Evolutionary conservation across 163 green algal genomes (phyloP).

Genomic region (Prototheca cutis): DNA sequence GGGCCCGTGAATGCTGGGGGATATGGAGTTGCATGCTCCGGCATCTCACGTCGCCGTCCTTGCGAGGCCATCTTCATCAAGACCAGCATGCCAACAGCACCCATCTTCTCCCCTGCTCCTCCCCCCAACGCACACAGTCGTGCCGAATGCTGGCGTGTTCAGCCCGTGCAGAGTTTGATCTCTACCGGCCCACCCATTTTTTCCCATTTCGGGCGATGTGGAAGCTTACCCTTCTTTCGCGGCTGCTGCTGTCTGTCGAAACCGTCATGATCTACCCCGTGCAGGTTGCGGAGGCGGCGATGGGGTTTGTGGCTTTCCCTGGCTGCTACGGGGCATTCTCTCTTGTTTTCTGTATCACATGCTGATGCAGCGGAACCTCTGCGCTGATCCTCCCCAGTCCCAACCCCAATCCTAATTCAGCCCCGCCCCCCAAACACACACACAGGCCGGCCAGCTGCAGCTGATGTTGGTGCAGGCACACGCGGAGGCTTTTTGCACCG

Average conservation of each 20-base stretch:
- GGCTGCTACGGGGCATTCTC: neutral
- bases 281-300: neutral
- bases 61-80: too few relatives aligned
- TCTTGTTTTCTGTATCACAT: neutral
- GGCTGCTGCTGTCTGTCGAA: neutral
- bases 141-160: too few relatives aligned
- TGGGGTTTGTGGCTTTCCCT: neutral
- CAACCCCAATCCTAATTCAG: neutral
- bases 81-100: neutral
- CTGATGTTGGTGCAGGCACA: neutral
- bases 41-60: too few relatives aligned
- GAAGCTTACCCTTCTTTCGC: neutral
- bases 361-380: neutral
- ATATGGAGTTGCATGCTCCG: too few relatives aligned
- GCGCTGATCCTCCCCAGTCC: neutral
- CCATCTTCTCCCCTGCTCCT: too few relatives aligned
- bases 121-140: too few relatives aligned
- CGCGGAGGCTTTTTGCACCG: neutral
- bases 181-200: neutral
- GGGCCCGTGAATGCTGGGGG: too few relatives aligned
- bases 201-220: neutral
- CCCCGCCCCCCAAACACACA: too few relatives aligned
- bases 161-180: neutral
- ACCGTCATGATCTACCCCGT: neutral
- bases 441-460: neutral